These are phyloP conservation scores for Tetraselmis chui DNA, from an alignment of 139 green algal species.

Conservation along the genomic window DNA sequence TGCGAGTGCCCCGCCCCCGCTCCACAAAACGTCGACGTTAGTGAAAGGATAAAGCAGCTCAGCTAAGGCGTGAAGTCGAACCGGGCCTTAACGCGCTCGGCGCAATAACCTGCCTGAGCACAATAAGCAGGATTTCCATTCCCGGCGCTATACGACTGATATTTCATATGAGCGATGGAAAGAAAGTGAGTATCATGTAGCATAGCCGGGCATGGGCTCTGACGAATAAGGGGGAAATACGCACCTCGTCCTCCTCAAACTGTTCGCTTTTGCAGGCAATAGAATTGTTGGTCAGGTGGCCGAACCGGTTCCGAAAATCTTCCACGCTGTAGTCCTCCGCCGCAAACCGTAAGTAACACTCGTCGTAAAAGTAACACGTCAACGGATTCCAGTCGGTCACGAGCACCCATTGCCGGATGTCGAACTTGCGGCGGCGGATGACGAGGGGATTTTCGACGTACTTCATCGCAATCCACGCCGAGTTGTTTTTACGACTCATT, in stretches of 20 bases:
- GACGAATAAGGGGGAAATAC: too few species aligned
- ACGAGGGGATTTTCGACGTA: conserved; percentile 58
- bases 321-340: conserved; percentile 46
- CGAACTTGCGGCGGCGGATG: conserved; percentile 49
- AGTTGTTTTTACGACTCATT: conserved; percentile 15
- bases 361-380: conserved; percentile 38
- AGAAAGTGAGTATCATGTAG: too few species aligned
- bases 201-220: too few species aligned
- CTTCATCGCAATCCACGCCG: conserved; percentile 46
- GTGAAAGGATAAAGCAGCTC: too few species aligned
- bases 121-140: too few species aligned
- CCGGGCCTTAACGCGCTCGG: too few species aligned
- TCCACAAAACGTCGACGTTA: too few species aligned
- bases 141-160: too few species aligned
- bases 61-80: too few species aligned
- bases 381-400: conserved; percentile 46
- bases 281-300: conserved; percentile 59
- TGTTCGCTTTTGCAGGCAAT: conserved; percentile 31
- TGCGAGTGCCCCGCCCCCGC: too few species aligned
- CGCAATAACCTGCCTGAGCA: too few species aligned
- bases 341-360: conserved; percentile 28
- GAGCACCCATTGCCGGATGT: conserved; percentile 60
- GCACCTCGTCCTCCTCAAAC: conserved; percentile 19
- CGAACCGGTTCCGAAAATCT: conserved; percentile 45
- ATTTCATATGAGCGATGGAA: too few species aligned